A percentile compares a stretch with the other conserved stretches of the same genome.
phyloP scores from a whole-genome alignment of 2,329 filamentous ascomycete species.

The Diaporthe sp. region DNA sequence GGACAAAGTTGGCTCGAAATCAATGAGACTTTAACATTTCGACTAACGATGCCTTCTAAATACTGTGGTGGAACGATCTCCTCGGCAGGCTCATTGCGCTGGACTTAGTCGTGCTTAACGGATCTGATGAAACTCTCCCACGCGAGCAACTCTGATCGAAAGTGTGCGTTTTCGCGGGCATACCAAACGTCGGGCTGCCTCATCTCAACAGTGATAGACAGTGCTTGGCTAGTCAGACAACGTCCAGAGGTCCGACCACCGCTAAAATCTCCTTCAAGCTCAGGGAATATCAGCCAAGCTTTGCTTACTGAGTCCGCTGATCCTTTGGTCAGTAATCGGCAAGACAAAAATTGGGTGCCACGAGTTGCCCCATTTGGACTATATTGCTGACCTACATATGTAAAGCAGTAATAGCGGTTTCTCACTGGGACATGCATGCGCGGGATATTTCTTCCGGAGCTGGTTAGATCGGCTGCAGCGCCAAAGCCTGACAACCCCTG shows the following conservation, averaged over 20 bases:
- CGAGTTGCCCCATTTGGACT: neutral
- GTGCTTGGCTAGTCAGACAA: neutral
- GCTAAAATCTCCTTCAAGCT: neutral
- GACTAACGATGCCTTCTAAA: neutral
- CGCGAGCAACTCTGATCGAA: no score
- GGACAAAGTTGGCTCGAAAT: neutral
- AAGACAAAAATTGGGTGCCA: neutral
- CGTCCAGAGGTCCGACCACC: neutral
- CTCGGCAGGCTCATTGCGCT: no score
- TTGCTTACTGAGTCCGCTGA: no score
- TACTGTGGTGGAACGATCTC: no score
- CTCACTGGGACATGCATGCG: neutral
- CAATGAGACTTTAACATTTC: neutral
- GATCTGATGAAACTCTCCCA: no score
- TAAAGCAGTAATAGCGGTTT: neutral
- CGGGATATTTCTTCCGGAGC: neutral
- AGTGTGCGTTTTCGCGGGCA: no score
- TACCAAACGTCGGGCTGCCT: no score
- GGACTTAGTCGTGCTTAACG: no score
- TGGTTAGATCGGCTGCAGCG: neutral
- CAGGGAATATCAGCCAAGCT: neutral
- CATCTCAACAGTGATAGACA: neutral
- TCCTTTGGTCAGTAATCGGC: neutral
- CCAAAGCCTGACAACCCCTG: neutral
- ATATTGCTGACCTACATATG: neutral